Conservation (phyloP, 148 eudicot genomes). For the Heliosperma pusillum region DNA sequence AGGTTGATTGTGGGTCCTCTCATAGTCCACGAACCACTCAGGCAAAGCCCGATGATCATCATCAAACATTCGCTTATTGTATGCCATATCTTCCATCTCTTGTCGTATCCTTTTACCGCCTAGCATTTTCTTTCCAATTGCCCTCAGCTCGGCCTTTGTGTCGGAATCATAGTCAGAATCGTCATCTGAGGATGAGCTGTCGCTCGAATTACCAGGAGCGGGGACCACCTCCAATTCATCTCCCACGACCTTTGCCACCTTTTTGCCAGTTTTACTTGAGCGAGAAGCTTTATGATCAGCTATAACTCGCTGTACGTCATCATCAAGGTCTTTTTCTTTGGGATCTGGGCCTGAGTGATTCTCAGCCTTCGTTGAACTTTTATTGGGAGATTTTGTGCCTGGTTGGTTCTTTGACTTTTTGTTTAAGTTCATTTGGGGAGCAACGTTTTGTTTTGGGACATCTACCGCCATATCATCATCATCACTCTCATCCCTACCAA, state of each 20-base stretch:
- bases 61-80: slow-evolving; percentile 80
- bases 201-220: slow-evolving; percentile 70
- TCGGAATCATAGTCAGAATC: slow-evolving; percentile 66
- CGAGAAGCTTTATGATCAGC: slow-evolving; percentile 22
- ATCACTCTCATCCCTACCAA: slow-evolving; percentile 17
- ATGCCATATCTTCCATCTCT: slow-evolving; percentile 66
- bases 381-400: slow-evolving; percentile 11
- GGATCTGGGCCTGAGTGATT: slow-evolving; percentile 24
- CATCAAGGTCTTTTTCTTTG: slow-evolving; percentile 50
- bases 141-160: slow-evolving; percentile 72
- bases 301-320: slow-evolving; percentile 52
- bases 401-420: slow-evolving; percentile 18
- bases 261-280: slow-evolving; percentile 27
- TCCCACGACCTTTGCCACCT: slow-evolving; percentile 16
- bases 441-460: slow-evolving; percentile 21
- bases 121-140: slow-evolving; percentile 77
- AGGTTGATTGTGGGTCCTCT: slow-evolving; percentile 49
- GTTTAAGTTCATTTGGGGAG: slow-evolving; percentile 26
- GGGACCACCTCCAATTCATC: slow-evolving; percentile 91
- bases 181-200: slow-evolving; percentile 74
- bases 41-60: slow-evolving; percentile 55
- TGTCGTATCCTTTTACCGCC: slow-evolving; percentile 63
- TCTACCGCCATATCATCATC: slow-evolving; percentile 47
- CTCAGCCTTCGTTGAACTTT: slow-evolving; percentile 35
- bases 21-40: slow-evolving; percentile 77